Base-by-base conservation (phyloP, 306 rosid genomes). In the Notholithocarpus densiflorus region DNA sequence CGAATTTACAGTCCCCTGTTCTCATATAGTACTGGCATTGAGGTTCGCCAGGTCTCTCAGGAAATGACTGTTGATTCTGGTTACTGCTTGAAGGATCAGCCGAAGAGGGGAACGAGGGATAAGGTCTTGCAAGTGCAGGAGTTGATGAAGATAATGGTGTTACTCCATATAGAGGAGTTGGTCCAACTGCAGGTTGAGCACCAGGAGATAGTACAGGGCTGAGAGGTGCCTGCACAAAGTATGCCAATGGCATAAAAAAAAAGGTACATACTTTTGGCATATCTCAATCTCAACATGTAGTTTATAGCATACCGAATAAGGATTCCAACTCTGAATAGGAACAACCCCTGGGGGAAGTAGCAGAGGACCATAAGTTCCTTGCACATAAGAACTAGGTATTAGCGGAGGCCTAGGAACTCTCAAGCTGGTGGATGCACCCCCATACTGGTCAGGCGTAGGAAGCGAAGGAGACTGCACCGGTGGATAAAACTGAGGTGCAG, bases 401-500 rank as follows among this genome's bases (percentile, higher is more conserved):
- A 90, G 75, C 4, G 92, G 90, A 83, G 97, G 97, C 89, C 97
- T 90, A 11, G 89, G 90, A 83, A 93, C 97, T 84, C 98, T 89
- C 90, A 93, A 34, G 80, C 84, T 80, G 8, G 89, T 80, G 80
- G 98, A 89, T 72, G 89, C 83, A 56, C 90, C 91, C 56, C 92
- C 94, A 88, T 56, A 93, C 74, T 89, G 98, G 8, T 93, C 97
- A 51, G 91, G 84, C 61, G 85, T 81, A 62, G 94, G 91, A 84
- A 88, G 89, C 1, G 98, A 80, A 79, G 92, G 95, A 82, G 95
- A 90, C 81, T 90, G 98, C 97, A 90, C 97, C 92, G 86, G 89
- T 71, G 88, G 92, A 91, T 90, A 93, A 93, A 90, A 93, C 53
- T 93, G 98, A 80, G 94, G 95, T 84, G 95, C 95, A 87, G 97